Evolutionary conservation across 139 green algal genomes (phyloP), one percentile per base, ranked within the genome.

Genomic region (Chlamydomonas sp.): DNA sequence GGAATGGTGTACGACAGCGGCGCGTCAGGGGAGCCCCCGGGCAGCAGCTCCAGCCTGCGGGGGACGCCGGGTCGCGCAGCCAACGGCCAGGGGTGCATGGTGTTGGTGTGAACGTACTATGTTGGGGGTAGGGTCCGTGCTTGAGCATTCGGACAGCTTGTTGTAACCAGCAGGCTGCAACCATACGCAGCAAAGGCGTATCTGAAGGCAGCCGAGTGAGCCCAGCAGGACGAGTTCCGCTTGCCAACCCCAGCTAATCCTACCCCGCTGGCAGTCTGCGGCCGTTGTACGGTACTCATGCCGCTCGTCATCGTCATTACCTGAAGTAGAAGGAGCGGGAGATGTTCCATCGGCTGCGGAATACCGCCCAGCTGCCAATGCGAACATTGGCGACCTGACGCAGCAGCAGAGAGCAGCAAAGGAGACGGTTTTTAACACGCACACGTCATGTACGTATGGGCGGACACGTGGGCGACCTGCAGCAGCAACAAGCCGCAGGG

Each of bases 301-400:
- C 31, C 31, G 31, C 31, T 49, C 31, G 31, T 49, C 76, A 14
- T 2, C 15, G 6, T 14, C 15, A 58, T 7, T 10, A 88, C 83
- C 83, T 74, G 83, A 82, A 88, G 62, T 88, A 88, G 83, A 64
- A 88, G 15, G 83, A 88, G 0, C 83, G 73, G 1, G 83, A 82
- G 62, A 77, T n/a, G 74, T 63, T 68, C 17, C 82, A 88, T 57
- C 76, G 76, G 74, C 63, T 77, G 73, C 83, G 73, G 83, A 79
- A 88, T 4, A 88, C 62, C 15, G 83, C 83, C 49, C 82, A 88
- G 12, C 83, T 74, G 49, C 83, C 14, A 63, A 88, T 81, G 16
- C 63, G 61, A 49, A 88, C 83, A 60, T 88, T 88, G 73, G 74
- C 83, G 17, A 88, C 83, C 83, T 80, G 71, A 18, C 66, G 66